Conservation (phyloP, 2,329 filamentous ascomycete genomes). For the Calonectria hawksworthii region DNA sequence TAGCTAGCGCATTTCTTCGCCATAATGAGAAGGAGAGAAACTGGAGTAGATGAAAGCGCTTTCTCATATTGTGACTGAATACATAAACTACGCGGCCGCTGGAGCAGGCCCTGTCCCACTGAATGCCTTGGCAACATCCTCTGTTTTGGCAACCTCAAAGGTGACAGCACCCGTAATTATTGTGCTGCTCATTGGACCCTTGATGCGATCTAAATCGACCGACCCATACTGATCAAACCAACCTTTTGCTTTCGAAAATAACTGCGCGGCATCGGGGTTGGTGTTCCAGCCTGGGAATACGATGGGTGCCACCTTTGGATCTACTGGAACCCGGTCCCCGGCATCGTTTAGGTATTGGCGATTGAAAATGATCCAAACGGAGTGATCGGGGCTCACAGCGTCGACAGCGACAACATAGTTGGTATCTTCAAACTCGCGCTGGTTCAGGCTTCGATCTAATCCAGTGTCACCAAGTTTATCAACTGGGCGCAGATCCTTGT, state of each 20-base stretch:
- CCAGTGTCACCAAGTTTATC: background rate
- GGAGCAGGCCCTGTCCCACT: background rate
- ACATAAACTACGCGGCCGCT: background rate
- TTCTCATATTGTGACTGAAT: background rate
- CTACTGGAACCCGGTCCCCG: background rate
- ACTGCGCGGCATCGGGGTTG: background rate
- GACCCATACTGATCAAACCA: background rate
- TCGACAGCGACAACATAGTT: background rate
- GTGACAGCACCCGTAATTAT: background rate
- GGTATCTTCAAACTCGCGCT: background rate
- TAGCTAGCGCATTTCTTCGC: no score
- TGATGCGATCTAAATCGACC: background rate
- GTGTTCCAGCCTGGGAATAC: background rate
- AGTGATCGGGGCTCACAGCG: background rate
- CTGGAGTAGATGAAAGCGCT: background rate
- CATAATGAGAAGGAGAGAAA: no score
- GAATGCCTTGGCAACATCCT: background rate
- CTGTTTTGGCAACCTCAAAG: background rate
- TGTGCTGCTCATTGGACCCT: background rate
- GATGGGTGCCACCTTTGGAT: background rate
- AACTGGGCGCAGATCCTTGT: background rate
- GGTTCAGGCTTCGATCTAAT: background rate
- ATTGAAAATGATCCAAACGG: background rate
- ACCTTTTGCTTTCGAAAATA: background rate
- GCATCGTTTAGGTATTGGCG: background rate